phyloP scores from a whole-genome alignment of 106 monocot species.

The Xerophyta viscosa region DNA sequence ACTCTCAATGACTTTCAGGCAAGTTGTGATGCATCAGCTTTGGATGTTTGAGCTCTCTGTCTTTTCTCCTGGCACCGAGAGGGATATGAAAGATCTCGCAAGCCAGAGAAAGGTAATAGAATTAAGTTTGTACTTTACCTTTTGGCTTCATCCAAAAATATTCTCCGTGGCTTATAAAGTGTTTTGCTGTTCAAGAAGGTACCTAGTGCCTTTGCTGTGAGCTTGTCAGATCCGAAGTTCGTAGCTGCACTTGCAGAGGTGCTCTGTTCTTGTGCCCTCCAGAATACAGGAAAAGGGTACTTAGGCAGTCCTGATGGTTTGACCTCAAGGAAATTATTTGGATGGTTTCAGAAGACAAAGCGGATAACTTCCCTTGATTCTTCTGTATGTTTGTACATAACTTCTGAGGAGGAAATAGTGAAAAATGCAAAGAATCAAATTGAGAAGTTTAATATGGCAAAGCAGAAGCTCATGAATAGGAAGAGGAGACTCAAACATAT shows the following conservation, averaged over 20 bases:
- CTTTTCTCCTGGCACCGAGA: slow-evolving; percentile 52
- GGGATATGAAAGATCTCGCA: slow-evolving; percentile 60
- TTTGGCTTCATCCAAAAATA: too few species aligned
- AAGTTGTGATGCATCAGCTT: slow-evolving; percentile 64
- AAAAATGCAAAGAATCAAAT: slow-evolving; percentile 28
- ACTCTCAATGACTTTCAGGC: slow-evolving; percentile 86
- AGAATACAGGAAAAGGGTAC: slow-evolving; percentile 22
- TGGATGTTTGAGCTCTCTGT: slow-evolving; percentile 62
- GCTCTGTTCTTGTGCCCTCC: slow-evolving; percentile 48
- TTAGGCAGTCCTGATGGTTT: slow-evolving; percentile 8
- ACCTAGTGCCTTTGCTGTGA: slow-evolving; percentile 26
- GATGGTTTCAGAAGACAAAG: slow-evolving; percentile 33
- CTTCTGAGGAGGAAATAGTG: slow-evolving; percentile 34
- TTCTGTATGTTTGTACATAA: slow-evolving; percentile 39
- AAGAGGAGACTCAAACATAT: slow-evolving; percentile 16
- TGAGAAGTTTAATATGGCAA: slow-evolving; percentile 22
- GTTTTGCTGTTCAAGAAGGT: slow-evolving; percentile 32
- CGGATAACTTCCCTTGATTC: slow-evolving; percentile 39
- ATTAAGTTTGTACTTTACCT: background rate
- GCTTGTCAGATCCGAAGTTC: slow-evolving; percentile 47
- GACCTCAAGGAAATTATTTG: slow-evolving; percentile 13
- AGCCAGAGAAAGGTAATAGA: slow-evolving; percentile 48
- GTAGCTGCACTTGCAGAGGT: slow-evolving; percentile 65
- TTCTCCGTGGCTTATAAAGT: too few species aligned
- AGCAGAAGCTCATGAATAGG: slow-evolving; percentile 4